Base-by-base conservation (phyloP, 441 rosid species). In the Populus hybrid region DNA sequence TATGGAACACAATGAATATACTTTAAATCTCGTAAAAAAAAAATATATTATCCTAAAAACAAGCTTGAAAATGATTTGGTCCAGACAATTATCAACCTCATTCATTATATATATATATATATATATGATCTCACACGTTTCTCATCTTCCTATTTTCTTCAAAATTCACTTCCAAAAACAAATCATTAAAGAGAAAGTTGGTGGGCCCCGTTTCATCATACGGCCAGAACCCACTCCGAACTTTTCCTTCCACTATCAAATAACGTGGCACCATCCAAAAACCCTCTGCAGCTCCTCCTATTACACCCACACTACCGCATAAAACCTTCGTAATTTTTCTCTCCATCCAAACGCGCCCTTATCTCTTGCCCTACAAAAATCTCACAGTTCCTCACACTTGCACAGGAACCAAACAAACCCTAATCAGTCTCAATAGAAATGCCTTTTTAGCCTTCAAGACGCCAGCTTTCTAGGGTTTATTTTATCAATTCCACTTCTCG, bases 281-380 rank as follows among this genome's bases (percentile, higher is more conserved):
- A 46, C 57, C 57, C 57, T 46, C 57, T 14, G 14, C 57, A 14
- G 18, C 57, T 46, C 7, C 57, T 1, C 20, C 4, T 46, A 46
- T 46, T 1, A 46, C 7, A 14, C 20, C 57, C 57, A 46, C 57
- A 46, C 57, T 46, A 46, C 57, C 57, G 57, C 57, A 14, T 14
- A 14, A 46, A 14, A 14, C 57, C 2, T 14, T 46, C 57, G 20
- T 46, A 14, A 46, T n/a, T 77, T 84, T 84, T 82, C 82, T 80
- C 68, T 61, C 78, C 78, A 42, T 77, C 87, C 84, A 66, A 81
- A 75, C 86, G 32, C 77, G n/a, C 11, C 64, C 8, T n/a, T 57
- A 9, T 21, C 57, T 28, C 26, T 18, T 76, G 40, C 18, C 66
- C 18, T 14, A 5, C 67, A 59, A 36, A 69, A 36, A 77, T 71